Evolutionary conservation across 1,139 yeast genomes (phyloP).

Genomic region (Yamadazyma blattariae): DNA sequence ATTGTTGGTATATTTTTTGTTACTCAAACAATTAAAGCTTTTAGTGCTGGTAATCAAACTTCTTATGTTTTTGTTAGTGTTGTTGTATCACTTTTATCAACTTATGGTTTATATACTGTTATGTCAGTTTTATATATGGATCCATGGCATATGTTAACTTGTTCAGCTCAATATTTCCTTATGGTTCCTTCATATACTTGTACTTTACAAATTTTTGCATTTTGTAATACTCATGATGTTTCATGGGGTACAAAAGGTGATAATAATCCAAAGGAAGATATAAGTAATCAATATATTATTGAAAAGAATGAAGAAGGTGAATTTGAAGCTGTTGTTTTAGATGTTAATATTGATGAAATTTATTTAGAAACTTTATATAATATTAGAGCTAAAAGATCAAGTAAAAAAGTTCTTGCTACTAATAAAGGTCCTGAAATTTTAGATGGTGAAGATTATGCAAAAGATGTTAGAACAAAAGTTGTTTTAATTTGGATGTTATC

Average conservation of each 20-base stretch:
- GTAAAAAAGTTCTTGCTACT: slow-evolving; percentile 50
- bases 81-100: slow-evolving; percentile 81
- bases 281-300: slow-evolving; percentile 41
- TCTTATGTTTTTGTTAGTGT: slow-evolving; percentile 68
- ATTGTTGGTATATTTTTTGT: slow-evolving; percentile 83
- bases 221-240: slow-evolving; percentile 93
- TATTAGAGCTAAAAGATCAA: slow-evolving; percentile 69
- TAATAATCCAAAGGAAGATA: slow-evolving; percentile 61
- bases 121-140: slow-evolving; percentile 82
- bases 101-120: slow-evolving; percentile 82
- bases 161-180: slow-evolving; percentile 79
- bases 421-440: slow-evolving; percentile 36
- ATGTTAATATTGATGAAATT: slow-evolving; percentile 84
- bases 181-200: slow-evolving; percentile 91
- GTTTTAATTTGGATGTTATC: slow-evolving; percentile 89
- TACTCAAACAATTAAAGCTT: slow-evolving; percentile 45
- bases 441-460: slow-evolving; percentile 84
- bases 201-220: slow-evolving; percentile 88
- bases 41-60: slow-evolving; percentile 37
- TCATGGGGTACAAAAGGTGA: slow-evolving; percentile 99
- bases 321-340: slow-evolving; percentile 87
- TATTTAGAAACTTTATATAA: slow-evolving; percentile 76
- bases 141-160: slow-evolving; percentile 92
- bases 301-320: slow-evolving; percentile 55
- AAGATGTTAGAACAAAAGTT: slow-evolving; percentile 90